Conservation (phyloP, 1,284 basidiomycete species). For the Puccinia triticina region DNA sequence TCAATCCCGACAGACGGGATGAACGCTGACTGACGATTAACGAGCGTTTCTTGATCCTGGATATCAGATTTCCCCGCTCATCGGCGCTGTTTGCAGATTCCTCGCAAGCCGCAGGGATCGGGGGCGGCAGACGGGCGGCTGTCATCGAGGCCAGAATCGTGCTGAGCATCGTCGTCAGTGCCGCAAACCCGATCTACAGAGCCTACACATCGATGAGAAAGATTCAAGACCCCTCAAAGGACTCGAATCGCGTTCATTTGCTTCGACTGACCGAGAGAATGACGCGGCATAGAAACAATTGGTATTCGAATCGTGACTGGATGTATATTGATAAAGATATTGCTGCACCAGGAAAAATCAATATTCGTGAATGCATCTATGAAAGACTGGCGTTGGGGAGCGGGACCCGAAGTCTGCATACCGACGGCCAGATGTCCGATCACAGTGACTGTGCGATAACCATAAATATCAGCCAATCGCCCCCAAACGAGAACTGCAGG, state of each 20-base stretch:
- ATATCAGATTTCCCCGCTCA: background rate
- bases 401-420: background rate
- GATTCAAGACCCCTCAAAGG: background rate
- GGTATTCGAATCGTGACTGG: background rate
- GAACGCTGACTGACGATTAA: constrained; percentile 15
- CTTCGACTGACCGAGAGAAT: constrained; percentile 19
- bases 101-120: background rate
- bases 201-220: background rate
- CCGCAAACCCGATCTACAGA: constrained; percentile 31
- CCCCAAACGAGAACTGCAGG: constrained; percentile 29
- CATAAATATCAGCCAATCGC: constrained; percentile 12
- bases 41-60: constrained; percentile 6
- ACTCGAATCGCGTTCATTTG: background rate
- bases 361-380: background rate
- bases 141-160: constrained; percentile 26
- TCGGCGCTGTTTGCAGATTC: background rate
- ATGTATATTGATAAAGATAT: constrained; percentile 13
- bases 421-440: constrained; percentile 6
- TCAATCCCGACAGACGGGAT: constrained; percentile 13
- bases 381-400: background rate
- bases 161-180: constrained; percentile 37
- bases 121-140: background rate
- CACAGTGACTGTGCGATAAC: constrained; percentile 23
- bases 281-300: constrained; percentile 8
- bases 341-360: background rate